phyloP scores from a whole-genome alignment of 768 basidiomycete genomes.

The Auricularia cornea region DNA sequence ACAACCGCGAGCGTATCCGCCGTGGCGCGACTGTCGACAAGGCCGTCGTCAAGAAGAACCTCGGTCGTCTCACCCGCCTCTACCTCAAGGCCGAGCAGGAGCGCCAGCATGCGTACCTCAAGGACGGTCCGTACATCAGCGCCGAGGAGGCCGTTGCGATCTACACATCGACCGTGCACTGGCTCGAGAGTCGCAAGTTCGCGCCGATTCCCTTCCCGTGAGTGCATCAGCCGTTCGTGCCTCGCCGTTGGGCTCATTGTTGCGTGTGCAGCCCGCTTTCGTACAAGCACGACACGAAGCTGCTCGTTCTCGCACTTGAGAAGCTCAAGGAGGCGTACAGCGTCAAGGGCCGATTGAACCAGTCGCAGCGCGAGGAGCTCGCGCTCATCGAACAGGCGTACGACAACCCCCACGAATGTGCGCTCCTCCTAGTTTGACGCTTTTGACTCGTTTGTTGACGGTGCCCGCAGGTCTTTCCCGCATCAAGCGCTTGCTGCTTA shows the following conservation, averaged over 20 bases:
- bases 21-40: slow-evolving; percentile 97
- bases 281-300: slow-evolving; percentile 98
- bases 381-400: slow-evolving; percentile 98
- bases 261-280: slow-evolving; percentile 62
- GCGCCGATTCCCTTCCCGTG: slow-evolving; percentile 98
- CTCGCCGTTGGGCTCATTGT: neutral
- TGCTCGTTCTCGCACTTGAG: slow-evolving; percentile 92
- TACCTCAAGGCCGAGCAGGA: slow-evolving; percentile 99
- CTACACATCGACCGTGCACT: slow-evolving; percentile 97
- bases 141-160: slow-evolving; percentile 98
- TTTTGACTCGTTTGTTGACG: slow-evolving; percentile 2
- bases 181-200: slow-evolving; percentile 97
- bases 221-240: slow-evolving; percentile 21
- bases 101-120: slow-evolving; percentile 95
- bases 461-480: slow-evolving; percentile 64
- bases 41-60: slow-evolving; percentile 98
- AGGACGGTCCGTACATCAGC: slow-evolving; percentile 98
- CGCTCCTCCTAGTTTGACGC: slow-evolving; percentile 11
- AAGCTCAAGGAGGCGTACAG: slow-evolving; percentile 99
- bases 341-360: slow-evolving; percentile 94
- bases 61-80: slow-evolving; percentile 93
- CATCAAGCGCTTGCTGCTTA: slow-evolving; percentile 93
- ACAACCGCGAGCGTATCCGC: slow-evolving; percentile 94
- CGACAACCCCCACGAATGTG: slow-evolving; percentile 98
- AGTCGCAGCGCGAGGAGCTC: slow-evolving; percentile 95